Evolutionary conservation across 1,284 basidiomycete genomes (phyloP), one percentile per base, ranked within the genome.

Genomic region (Nidula niveotomentosa): DNA sequence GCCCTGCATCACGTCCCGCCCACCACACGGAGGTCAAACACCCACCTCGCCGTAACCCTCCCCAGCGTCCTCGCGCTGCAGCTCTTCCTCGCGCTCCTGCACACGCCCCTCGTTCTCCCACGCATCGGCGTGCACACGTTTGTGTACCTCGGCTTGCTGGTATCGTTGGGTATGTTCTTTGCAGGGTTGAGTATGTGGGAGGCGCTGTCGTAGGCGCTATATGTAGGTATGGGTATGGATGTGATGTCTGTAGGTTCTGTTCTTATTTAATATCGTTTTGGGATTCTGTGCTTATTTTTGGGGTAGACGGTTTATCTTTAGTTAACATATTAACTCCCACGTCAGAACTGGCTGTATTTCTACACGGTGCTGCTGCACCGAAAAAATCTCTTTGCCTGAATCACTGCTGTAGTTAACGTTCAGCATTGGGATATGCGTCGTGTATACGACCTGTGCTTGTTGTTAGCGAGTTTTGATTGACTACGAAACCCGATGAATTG

Each of bases 61-160:
- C 75, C 79, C 4, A 50, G 79, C 5, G 73, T 86, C 33, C 64
- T 81, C 46, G 44, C 76, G 6, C 62, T 85, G 12, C 84, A 87
- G 49, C 68, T 77, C 10, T 61, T 76, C 36, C 75, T 90, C 17
- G 73, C 79, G 5, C 68, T 85, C 8, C 71, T 89, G 46, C 84
- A 90, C 57, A 82, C 85, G 0, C 81, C 86, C 0, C 69, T 76
- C 47, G 69, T 89, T 23, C 74, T 91, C 8, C 84, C 88, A 0
- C 76, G 79, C 36, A 76, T 90, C 23, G 89, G 89, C 3, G 77
- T 90, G 36, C 89, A 88, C 51, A 83, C 81, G 0, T 84, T 84
- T 34, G 87, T 87, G 15, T 91, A 90, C 65, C 74, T 85, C 7
- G 81, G 81, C 13, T 72, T 83, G 48, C 65, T 91, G 18, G 75